Evolutionary conservation across 176 grass and related monocot species (phyloP).

Genomic region (Ananas comosus): DNA sequence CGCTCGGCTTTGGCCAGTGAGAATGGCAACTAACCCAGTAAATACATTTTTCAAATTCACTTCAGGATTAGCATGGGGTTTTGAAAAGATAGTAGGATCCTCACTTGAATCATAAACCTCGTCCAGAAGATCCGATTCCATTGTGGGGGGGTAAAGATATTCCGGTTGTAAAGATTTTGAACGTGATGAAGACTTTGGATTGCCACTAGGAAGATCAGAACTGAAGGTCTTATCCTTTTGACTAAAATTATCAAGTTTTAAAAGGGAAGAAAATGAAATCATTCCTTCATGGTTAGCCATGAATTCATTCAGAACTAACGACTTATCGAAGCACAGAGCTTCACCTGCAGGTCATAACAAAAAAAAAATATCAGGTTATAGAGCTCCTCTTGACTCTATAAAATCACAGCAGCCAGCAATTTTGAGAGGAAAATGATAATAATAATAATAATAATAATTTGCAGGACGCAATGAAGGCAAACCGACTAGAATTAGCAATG

Average conservation of each 20-base stretch:
- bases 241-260: conserved; percentile 4
- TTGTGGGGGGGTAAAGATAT: background rate
- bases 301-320: conserved; percentile 1
- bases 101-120: background rate
- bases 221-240: background rate
- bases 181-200: background rate
- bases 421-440: too few species aligned
- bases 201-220: background rate
- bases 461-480: too few species aligned
- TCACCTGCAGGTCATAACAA: background rate
- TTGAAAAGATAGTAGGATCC: background rate
- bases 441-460: too few species aligned
- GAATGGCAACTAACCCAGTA: conserved; percentile 44
- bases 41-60: conserved; percentile 58
- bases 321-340: background rate
- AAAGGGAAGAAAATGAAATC: conserved; percentile 11
- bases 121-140: conserved; percentile 1
- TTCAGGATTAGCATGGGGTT: conserved; percentile 10
- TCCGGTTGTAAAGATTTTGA: background rate
- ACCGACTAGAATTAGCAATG: too few species aligned
- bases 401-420: background rate
- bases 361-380: background rate
- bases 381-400: background rate
- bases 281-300: conserved; percentile 8
- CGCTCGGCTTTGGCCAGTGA: conserved; percentile 26